Percentiles rank a stretch among this genome's conserved stretches.
Evolutionary conservation across 176 grass and related monocot genomes (phyloP).

Genomic region (Avena sativa): DNA sequence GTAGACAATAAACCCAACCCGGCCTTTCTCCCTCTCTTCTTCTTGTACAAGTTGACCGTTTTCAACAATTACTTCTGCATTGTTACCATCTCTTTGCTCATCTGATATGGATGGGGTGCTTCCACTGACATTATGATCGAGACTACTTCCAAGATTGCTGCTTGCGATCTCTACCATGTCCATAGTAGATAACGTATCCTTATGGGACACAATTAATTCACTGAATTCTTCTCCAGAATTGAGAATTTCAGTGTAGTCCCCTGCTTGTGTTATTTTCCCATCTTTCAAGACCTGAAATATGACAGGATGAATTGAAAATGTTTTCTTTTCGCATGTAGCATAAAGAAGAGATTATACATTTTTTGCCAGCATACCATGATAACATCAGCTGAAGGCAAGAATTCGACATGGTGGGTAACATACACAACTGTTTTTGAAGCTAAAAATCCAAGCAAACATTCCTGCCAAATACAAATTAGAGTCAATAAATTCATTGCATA

Average conservation of each 20-base stretch:
- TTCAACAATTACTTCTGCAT: background rate
- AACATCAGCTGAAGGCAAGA: constrained; percentile 67
- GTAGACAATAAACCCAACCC: constrained; percentile 61
- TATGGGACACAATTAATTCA: constrained; percentile 56
- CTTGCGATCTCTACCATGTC: constrained; percentile 12
- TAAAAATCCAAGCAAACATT: constrained; percentile 63
- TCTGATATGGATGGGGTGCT: background rate
- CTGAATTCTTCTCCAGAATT: constrained; percentile 57
- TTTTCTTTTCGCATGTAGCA: background rate
- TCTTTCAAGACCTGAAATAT: constrained; percentile 65
- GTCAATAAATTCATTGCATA: background rate
- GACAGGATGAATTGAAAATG: constrained; percentile 17
- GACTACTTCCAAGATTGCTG: background rate
- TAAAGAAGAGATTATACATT: background rate
- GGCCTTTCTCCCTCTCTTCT: constrained; percentile 84
- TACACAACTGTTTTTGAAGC: constrained; percentile 75
- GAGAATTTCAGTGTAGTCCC: constrained; percentile 61
- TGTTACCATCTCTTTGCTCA: background rate
- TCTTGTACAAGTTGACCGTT: constrained; percentile 68
- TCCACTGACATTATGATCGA: background rate
- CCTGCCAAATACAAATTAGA: constrained; percentile 47
- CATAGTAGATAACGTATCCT: constrained; percentile 57
- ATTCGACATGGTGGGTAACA: constrained; percentile 82
- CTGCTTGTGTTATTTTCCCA: constrained; percentile 69
- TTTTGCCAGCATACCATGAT: constrained; percentile 54